Base-by-base conservation (phyloP, 768 basidiomycete species). In the Auricularia sp. region DNA sequence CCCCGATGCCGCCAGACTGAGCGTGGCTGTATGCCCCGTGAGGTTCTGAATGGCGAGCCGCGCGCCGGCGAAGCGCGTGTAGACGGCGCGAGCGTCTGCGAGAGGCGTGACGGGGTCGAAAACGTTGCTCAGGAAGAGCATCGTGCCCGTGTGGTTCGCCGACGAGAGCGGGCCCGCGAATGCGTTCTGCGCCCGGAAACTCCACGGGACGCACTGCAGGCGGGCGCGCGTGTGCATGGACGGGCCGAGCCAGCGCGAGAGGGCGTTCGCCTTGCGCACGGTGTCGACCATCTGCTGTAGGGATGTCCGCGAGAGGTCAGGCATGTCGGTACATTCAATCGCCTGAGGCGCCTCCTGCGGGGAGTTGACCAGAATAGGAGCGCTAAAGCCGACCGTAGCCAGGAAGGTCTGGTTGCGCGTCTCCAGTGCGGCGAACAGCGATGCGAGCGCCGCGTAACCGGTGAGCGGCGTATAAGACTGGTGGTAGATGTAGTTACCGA, bases 21-120 rank as follows among this genome's bases (percentile, higher is more conserved):
- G 36, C n/a, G 39, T 39, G 7, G 35, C 58, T 3, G 42, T 36
- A 59, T 59, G 56, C 21, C 29, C 60, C 5, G 60, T 23, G 29
- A 51, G 5, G 23, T 42, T 53, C 21, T 63, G 47, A 7, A 29
- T 8, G 7, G 29, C 56, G 14, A 35, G 14, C 23, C 56, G 56
- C 56, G 23, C 34, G 11, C 56, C 56, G 12, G 56, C 29, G 23
- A 59, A 59, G 7, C 56, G 56, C 23, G 21, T 12, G 33, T 33
- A 14, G 4, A 59, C 56, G 10, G 56, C 29, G 29, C 56, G 56
- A 1, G 56, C 56, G 56, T 59, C 56, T 29, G 56, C 56, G 23
- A 59, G 56, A 6, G 56, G 56, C 29, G 56, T 59, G 53, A 64
- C 59, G 12, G 34, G 60, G 34, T 23, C 64, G 58, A 61, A 42